Percentiles rank a stretch among this genome's conserved stretches.
These are phyloP conservation scores for Endotrypanum monterogeii DNA, from an alignment of 208 protist species.

Conservation along the genomic window DNA sequence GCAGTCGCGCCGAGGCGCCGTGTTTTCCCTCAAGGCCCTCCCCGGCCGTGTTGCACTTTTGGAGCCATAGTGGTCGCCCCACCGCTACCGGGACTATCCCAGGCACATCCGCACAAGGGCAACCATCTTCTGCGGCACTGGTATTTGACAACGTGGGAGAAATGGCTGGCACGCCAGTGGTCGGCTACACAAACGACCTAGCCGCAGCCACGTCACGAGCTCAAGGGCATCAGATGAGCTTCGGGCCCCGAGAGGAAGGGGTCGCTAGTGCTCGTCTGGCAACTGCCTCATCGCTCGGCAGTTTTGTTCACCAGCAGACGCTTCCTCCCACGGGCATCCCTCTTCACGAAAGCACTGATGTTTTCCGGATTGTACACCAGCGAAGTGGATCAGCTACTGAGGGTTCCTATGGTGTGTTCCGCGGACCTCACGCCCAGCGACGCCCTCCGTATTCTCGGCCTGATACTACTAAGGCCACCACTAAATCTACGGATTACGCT, in stretches of 20 bases:
- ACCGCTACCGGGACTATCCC: neutral
- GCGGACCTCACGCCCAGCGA: neutral
- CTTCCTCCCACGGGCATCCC: neutral
- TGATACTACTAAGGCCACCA: neutral
- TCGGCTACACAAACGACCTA: neutral
- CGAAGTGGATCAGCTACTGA: neutral
- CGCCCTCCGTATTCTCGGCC: neutral
- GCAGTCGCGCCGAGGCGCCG: too few species aligned
- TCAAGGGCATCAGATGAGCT: neutral
- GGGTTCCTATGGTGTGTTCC: neutral
- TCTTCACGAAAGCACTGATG: neutral
- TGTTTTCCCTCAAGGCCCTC: too few species aligned
- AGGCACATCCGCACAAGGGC: neutral
- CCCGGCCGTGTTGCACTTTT: too few species aligned
- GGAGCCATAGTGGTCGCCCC: too few species aligned
- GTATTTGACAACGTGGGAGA: constrained; percentile 7
- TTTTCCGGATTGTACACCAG: neutral
- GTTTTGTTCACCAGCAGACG: too few species aligned
- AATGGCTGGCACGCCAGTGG: neutral
- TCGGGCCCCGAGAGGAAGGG: neutral
- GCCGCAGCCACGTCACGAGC: neutral
- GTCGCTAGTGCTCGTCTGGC: neutral
- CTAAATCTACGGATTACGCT: neutral
- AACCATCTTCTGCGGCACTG: neutral
- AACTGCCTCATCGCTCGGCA: too few species aligned